phyloP scores from a whole-genome alignment of 2,329 filamentous ascomycete genomes.

The Ophiobolus disseminans region DNA sequence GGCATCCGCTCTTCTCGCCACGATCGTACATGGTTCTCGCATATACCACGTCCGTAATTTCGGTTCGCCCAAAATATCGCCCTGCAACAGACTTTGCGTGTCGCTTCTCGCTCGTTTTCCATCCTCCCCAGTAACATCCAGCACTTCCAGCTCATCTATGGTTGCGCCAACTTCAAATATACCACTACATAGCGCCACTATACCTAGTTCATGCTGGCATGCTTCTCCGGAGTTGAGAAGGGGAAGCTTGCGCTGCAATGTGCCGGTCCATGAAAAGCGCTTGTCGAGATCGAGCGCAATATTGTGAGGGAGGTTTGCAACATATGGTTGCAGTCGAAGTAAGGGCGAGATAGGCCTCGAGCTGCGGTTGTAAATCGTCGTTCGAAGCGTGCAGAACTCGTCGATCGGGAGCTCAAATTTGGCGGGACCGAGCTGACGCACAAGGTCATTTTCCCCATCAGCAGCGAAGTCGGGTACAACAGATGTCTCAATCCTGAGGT shows the following conservation, averaged over 20 bases:
- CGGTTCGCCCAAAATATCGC: conserved; percentile 41
- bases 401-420: conserved; percentile 62
- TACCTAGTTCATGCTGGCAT: conserved; percentile 69
- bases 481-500: conserved; percentile 69
- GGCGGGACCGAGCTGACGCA: conserved; percentile 51
- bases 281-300: conserved; percentile 81
- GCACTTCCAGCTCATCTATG: conserved; percentile 77
- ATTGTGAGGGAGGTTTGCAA: conserved; percentile 74
- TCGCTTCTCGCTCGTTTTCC: conserved; percentile 31
- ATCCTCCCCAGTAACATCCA: conserved; percentile 18
- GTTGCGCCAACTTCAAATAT: conserved; percentile 82
- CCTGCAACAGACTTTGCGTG: conserved; percentile 35
- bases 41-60: conserved; percentile 55
- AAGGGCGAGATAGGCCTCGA: conserved; percentile 71
- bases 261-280: conserved; percentile 84
- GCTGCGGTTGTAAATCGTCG: conserved; percentile 79
- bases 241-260: conserved; percentile 76
- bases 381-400: conserved; percentile 71
- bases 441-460: conserved; percentile 11
- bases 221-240: conserved; percentile 65
- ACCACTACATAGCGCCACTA: conserved; percentile 78
- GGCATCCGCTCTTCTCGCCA: conserved; percentile 46
- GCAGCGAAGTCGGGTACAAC: conserved; percentile 20
- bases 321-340: conserved; percentile 76
- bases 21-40: conserved; percentile 54